Evolutionary conservation across 169 alveolate species (phyloP).

Genomic region (Cryptosporidium sp.): DNA sequence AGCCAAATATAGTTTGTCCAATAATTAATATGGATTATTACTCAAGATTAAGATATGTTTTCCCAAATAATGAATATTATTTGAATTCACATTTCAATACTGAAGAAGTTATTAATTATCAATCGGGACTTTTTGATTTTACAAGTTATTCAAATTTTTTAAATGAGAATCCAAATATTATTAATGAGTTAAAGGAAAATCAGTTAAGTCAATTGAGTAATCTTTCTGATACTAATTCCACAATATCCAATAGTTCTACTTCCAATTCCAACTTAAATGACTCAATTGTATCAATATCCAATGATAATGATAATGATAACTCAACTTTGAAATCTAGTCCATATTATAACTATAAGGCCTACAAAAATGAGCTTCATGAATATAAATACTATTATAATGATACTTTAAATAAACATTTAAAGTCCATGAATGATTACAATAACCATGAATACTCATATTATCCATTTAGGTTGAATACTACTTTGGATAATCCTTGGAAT

Average conservation of each 20-base stretch:
- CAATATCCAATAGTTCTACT: neutral
- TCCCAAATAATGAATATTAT: neutral
- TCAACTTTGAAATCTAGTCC: neutral
- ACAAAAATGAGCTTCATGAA: neutral
- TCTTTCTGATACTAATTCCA: neutral
- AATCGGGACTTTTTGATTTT: slow-evolving; percentile 19
- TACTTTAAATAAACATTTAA: slow-evolving; percentile 6
- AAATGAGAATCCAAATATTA: neutral
- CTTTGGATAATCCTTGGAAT: slow-evolving; percentile 38
- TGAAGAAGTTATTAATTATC: neutral
- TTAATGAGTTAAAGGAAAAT: neutral
- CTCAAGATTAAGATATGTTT: neutral
- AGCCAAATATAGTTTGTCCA: slow-evolving; percentile 55
- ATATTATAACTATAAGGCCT: slow-evolving; percentile 11
- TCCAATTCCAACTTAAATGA: neutral
- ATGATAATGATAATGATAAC: too few relatives aligned
- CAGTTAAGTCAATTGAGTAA: neutral
- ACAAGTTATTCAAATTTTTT: neutral
- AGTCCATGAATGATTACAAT: slow-evolving; percentile 16
- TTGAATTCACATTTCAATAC: neutral
- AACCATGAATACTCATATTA: slow-evolving; percentile 14
- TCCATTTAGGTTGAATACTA: slow-evolving; percentile 34
- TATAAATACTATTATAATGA: slow-evolving; percentile 20
- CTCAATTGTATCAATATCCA: neutral
- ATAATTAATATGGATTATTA: neutral